These are phyloP conservation scores for Trichoderma cornu-damae DNA, from an alignment of 2,329 filamentous ascomycete genomes.

Conservation along the genomic window DNA sequence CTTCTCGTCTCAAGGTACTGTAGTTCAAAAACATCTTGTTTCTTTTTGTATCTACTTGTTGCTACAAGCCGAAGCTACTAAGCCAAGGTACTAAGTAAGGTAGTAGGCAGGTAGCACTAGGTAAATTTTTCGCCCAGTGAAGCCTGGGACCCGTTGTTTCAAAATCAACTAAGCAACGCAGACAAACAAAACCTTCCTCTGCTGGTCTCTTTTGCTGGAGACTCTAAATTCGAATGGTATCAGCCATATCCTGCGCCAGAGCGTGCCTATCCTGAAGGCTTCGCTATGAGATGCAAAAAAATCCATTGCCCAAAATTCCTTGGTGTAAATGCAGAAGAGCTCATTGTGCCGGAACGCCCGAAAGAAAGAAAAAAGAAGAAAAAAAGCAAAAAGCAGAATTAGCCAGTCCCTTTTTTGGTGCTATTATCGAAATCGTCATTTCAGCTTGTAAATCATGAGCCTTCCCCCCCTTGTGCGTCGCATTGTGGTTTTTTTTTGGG, in stretches of 20 bases:
- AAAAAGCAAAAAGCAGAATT: constrained; percentile 8
- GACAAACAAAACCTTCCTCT: constrained; percentile 6
- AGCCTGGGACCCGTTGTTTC: not conserved
- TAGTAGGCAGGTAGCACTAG: too few species aligned
- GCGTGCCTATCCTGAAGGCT: constrained; percentile 14
- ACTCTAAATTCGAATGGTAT: constrained; percentile 20
- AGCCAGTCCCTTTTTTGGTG: constrained; percentile 17
- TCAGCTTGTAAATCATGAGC: constrained; percentile 17
- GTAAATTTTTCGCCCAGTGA: constrained; percentile 4
- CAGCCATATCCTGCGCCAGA: constrained; percentile 21
- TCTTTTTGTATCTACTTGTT: constrained; percentile 6
- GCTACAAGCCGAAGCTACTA: not conserved
- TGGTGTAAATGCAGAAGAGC: constrained; percentile 19
- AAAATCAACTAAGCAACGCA: constrained; percentile 13
- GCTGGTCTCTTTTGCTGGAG: constrained; percentile 14
- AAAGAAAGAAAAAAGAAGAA: not conserved
- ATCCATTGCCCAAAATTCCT: constrained; percentile 18
- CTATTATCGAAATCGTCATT: constrained; percentile 17
- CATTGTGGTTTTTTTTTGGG: not conserved
- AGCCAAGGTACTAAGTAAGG: too few species aligned
- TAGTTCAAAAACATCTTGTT: not conserved
- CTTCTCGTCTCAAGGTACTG: not conserved
- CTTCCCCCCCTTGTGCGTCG: not conserved
- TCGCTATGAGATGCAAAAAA: constrained; percentile 21
- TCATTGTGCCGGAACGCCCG: constrained; percentile 16